Base-by-base conservation (phyloP, 352 stramenopile genomes). In the Globisporangium polare region DNA sequence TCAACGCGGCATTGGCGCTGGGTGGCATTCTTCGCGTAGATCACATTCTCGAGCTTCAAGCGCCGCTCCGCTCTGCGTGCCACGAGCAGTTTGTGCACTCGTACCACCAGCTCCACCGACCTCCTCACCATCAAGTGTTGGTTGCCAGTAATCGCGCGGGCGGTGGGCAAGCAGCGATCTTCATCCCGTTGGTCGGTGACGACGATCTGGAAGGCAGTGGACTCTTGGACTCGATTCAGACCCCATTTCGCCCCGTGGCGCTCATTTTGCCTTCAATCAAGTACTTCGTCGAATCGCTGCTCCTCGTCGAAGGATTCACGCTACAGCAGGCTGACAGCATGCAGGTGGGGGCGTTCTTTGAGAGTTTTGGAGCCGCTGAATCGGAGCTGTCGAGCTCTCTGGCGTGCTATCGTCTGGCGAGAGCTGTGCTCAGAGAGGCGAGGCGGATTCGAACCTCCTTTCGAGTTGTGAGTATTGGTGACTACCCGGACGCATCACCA, bases 241-340 rank as follows among this genome's bases (percentile, higher is more conserved):
- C 65, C 5, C 62, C 68, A 17, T 80, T 81, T 33, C 66, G 68
- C 10, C 39, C 75, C 31, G 43, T 80, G 17, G 66, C 69, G 20
- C 45, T 82, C 15, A 52, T 60, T 52, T 50, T 53, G 6, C 61
- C 67, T 3, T 47, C 64, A 8, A 61, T 78, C 8, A 7, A 50
- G 10, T 78, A 68, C 24, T 29, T 73, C 20, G 65, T 72, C 8
- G 66, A 84, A 17, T 67, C 58, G 9, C 17, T 71, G 7, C 57
- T 84, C 3, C 27, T 78, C 2, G 13, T 66, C 10, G 55, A 82
- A 18, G 73, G 75, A 0, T 82, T 73, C 37, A 59, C 60, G 9
- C 3, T 18, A 1, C 62, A 54, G 0, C 68, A 78, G 50, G 42
- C 47, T 1, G 22, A 29, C 9, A 31, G 60, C 24, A 43, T 68